Evolutionary conservation across 2,329 filamentous ascomycete genomes (phyloP), one percentile per base, ranked within the genome.

Genomic region (Dactylonectria macrodidyma): DNA sequence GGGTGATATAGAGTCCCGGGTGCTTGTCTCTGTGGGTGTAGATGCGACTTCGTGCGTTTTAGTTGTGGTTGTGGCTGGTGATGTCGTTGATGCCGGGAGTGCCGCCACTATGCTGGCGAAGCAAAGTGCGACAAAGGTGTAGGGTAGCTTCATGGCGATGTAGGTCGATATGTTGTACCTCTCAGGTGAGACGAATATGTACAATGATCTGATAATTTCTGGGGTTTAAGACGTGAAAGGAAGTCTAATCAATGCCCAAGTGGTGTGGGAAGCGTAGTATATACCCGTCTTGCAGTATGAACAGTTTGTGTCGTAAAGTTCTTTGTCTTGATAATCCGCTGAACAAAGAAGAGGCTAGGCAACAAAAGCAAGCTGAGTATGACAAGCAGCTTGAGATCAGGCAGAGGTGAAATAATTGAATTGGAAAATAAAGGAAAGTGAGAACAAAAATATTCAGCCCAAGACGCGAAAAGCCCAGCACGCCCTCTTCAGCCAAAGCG

Each of bases 91-190:
- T 12, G 62, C 54, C 38, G 62, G 66, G 11, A 55, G 59, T 22
- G 59, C 59, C 46, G 55, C 12, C 5, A 59, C 47, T 36, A 30
- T 48, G 50, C 34, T 48, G 44, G 56, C 57, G 2, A 66, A 50
- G 38, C 48, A 19, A 1, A 60, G 10, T 6, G 50, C 44, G 44
- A 61, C n/a, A 56, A 62, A 7, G 46, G 51, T 63, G 66, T 66
- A 66, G 67, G 67, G 68, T 68, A 70, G 44, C 38, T 57, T 66
- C 61, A 67, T 63, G 22, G 11, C 33, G 33, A 48, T 30, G n/a
- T 14, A 34, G 7, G 2, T 11, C 26, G 36, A 22, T 30, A 54
- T 2, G 14, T 52, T 11, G 24, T 24, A 36, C 36, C n/a, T 30
- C 16, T 10, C 5, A n/a, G 16, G 5, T 22, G n/a, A 22, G 8